Percentiles rank a stretch among this genome's conserved stretches.
Evolutionary conservation across 2,329 filamentous ascomycete species (phyloP).

Genomic region (Albophoma yamanashiensis): DNA sequence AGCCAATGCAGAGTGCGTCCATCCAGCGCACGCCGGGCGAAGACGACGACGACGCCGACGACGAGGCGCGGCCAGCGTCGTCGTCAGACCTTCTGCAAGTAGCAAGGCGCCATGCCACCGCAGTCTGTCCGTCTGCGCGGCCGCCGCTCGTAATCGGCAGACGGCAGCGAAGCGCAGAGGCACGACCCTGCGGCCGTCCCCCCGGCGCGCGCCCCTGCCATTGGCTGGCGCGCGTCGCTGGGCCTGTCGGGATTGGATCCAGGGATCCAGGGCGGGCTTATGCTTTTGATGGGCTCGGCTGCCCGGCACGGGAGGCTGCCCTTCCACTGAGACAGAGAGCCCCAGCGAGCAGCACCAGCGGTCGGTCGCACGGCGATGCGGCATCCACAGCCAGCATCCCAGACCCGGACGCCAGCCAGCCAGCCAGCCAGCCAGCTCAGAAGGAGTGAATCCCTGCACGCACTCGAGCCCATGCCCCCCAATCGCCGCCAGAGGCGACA

Average conservation of each 20-base stretch:
- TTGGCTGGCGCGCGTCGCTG: background rate
- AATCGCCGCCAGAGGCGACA: background rate
- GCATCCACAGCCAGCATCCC: background rate
- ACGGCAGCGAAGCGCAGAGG: background rate
- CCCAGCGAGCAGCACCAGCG: background rate
- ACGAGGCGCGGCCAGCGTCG: no score
- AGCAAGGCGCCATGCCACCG: background rate
- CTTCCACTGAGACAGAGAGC: background rate
- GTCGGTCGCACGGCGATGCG: background rate
- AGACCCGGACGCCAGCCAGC: no score
- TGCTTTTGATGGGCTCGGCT: slow-evolving; percentile 1
- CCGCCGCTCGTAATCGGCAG: background rate
- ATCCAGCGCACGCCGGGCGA: no score
- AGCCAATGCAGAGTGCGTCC: no score
- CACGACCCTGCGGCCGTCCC: background rate
- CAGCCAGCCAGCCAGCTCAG: no score
- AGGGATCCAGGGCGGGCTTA: background rate
- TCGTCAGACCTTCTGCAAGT: background rate
- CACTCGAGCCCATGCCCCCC: background rate
- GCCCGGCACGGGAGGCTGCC: slow-evolving; percentile 1
- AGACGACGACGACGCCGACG: no score
- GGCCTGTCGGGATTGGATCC: background rate
- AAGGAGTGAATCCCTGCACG: background rate
- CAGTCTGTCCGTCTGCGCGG: background rate
- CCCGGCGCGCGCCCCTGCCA: background rate